Conservation (phyloP, 2,329 filamentous ascomycete species). For the Exophiala bonariae region DNA sequence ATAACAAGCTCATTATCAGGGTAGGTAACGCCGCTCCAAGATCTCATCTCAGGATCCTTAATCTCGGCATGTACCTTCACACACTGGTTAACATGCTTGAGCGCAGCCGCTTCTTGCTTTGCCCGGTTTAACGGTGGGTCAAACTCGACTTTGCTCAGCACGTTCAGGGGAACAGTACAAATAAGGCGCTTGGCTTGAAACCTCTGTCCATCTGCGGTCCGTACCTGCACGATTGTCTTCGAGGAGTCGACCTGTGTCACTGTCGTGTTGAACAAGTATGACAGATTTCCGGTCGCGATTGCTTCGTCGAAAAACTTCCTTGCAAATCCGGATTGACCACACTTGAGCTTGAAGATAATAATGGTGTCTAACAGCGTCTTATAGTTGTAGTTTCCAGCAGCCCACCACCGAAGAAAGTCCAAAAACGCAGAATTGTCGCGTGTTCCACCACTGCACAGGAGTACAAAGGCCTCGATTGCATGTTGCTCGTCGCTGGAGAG, state of each 20-base stretch:
- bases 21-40: slow-evolving; percentile 46
- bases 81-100: slow-evolving; percentile 48
- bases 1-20: slow-evolving; percentile 46
- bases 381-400: slow-evolving; percentile 43
- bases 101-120: slow-evolving; percentile 38
- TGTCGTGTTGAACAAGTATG: slow-evolving; percentile 44
- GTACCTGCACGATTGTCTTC: slow-evolving; percentile 34
- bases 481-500: slow-evolving; percentile 44
- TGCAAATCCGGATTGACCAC: slow-evolving; percentile 49
- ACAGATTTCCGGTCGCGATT: slow-evolving; percentile 37
- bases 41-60: slow-evolving; percentile 41
- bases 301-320: slow-evolving; percentile 49
- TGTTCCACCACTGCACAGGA: slow-evolving; percentile 45
- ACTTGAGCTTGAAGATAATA: slow-evolving; percentile 44
- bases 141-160: slow-evolving; percentile 43
- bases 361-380: slow-evolving; percentile 41
- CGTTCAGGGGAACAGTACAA: slow-evolving; percentile 47
- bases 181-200: slow-evolving; percentile 38
- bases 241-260: slow-evolving; percentile 36
- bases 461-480: slow-evolving; percentile 42
- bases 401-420: slow-evolving; percentile 53
- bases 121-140: slow-evolving; percentile 39
- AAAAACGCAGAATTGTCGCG: slow-evolving; percentile 47
- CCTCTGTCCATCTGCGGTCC: slow-evolving; percentile 32
- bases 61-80: slow-evolving; percentile 51